Evolutionary conservation across 78 protist genomes (phyloP).

Genomic region (slime mould (Dictyostelium discoideum)): DNA sequence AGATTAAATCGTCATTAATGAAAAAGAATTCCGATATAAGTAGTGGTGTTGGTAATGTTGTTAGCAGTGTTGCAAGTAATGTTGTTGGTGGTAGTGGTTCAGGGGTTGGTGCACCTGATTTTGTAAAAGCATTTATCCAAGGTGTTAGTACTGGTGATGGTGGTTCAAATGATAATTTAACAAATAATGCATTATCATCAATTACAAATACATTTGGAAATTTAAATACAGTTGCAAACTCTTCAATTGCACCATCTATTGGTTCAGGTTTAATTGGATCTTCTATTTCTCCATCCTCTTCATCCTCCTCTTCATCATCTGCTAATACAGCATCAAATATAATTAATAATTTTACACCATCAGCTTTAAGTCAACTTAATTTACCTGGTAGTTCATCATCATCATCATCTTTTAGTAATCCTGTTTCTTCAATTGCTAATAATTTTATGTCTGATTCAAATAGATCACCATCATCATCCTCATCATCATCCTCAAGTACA

Average conservation of each 20-base stretch:
- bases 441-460: background rate
- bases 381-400: slow-evolving; percentile 19
- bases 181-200: slow-evolving; percentile 51
- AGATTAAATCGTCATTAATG: slow-evolving; percentile 5
- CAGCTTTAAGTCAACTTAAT: slow-evolving; percentile 11
- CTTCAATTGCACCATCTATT: background rate
- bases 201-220: slow-evolving; percentile 8
- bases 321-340: background rate
- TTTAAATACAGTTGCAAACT: background rate
- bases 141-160: slow-evolving; percentile 73
- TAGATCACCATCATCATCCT: background rate
- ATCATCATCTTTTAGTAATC: background rate
- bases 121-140: slow-evolving; percentile 50
- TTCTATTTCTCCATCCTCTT: background rate
- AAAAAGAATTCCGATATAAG: background rate
- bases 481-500: background rate
- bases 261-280: background rate
- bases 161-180: slow-evolving; percentile 25
- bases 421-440: background rate
- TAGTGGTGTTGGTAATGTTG: background rate
- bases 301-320: background rate
- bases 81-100: background rate
- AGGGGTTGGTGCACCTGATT: slow-evolving; percentile 60
- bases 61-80: background rate
- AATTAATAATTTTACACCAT: slow-evolving; percentile 30